Conservation (phyloP, 306 rosid genomes). For the Prunus mira region DNA sequence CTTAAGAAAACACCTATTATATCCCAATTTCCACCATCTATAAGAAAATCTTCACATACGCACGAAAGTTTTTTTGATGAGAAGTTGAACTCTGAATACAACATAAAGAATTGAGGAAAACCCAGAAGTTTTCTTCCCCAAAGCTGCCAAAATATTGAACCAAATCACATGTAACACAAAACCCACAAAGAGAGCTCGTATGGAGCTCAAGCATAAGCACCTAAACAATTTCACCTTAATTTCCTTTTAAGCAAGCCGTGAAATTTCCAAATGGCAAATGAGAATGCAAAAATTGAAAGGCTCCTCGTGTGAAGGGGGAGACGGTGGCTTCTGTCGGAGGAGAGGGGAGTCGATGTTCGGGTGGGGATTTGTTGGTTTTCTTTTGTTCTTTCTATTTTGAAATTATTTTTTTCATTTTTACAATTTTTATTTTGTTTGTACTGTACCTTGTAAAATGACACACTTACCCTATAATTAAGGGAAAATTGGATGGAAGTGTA, state of each 20-base stretch:
- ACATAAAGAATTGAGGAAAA: constrained; percentile 18
- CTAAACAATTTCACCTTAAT: constrained; percentile 14
- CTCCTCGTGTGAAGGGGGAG: constrained; percentile 9
- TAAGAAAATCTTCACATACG: constrained; percentile 31
- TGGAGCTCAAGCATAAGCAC: constrained; percentile 20
- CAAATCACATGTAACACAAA: constrained; percentile 8
- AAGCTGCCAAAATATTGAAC: constrained; percentile 26
- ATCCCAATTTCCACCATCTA: constrained; percentile 1
- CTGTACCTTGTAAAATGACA: too few relatives aligned
- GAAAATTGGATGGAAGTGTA: too few relatives aligned
- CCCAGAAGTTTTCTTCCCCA: constrained; percentile 7
- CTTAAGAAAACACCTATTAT: constrained; percentile 1
- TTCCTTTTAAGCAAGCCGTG: not conserved
- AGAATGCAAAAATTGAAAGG: constrained; percentile 21
- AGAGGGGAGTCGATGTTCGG: too few relatives aligned
- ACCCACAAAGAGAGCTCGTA: constrained; percentile 17
- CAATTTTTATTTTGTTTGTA: too few relatives aligned
- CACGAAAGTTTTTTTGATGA: constrained; percentile 27
- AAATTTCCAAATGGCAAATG: not conserved
- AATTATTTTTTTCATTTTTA: too few relatives aligned
- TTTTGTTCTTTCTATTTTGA: too few relatives aligned
- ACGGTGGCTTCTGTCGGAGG: too few relatives aligned
- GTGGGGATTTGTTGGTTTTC: too few relatives aligned
- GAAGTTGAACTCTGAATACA: constrained; percentile 19
- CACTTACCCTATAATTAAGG: too few relatives aligned